Percentiles rank a stretch among this genome's conserved stretches.
These are phyloP conservation scores for Eimeria sp. DNA, from an alignment of 169 alveolate species.

Conservation along the genomic window DNA sequence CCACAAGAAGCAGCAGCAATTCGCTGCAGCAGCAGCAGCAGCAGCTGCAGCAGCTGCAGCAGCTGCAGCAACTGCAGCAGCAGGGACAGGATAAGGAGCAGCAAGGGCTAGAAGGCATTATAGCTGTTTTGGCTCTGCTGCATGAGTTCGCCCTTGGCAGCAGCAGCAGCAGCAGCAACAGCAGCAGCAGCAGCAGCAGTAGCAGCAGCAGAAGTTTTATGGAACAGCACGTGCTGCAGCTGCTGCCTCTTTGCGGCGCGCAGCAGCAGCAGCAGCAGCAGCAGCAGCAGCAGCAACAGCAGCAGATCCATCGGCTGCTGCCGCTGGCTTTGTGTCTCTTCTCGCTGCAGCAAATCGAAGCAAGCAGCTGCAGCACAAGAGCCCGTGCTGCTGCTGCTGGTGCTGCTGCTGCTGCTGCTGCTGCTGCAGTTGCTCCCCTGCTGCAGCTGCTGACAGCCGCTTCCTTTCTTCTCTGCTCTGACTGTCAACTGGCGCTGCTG, in stretches of 20 bases:
- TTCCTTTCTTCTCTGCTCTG: constrained; percentile 19
- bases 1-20: background rate
- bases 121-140: constrained; percentile 32
- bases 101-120: background rate
- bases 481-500: constrained; percentile 38
- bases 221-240: constrained; percentile 48
- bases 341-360: background rate
- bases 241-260: constrained; percentile 15
- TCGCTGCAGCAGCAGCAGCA: constrained; percentile 22
- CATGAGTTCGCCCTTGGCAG: constrained; percentile 28
- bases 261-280: no score
- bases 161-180: constrained; percentile 58
- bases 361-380: background rate
- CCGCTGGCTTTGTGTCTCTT: constrained; percentile 29
- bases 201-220: background rate
- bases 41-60: constrained; percentile 15
- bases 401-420: no score
- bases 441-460: constrained; percentile 6
- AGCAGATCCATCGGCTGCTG: constrained; percentile 4
- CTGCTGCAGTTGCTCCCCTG: background rate
- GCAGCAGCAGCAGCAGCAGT: constrained; percentile 19
- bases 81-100: constrained; percentile 30
- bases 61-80: constrained; percentile 37
- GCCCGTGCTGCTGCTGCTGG: no score
- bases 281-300: background rate